These are phyloP conservation scores for Symbiodinium natans DNA, from an alignment of 73 alveolate genomes.

Conservation along the genomic window DNA sequence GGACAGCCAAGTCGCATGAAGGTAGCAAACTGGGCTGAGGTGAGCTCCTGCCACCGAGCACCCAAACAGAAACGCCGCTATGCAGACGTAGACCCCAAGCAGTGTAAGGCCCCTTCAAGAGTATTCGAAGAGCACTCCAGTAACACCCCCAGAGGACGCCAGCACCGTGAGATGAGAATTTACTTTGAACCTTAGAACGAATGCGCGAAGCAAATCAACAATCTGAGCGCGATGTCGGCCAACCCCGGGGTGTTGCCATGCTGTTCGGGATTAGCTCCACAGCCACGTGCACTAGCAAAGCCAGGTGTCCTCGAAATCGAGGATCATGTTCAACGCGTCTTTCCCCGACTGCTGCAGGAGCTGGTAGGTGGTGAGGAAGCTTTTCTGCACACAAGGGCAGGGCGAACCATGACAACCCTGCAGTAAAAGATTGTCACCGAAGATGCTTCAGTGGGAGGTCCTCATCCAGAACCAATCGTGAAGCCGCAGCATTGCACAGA, in stretches of 20 bases:
- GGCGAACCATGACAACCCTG: not conserved
- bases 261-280: not conserved
- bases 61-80: too few relatives aligned
- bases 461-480: not conserved
- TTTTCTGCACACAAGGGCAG: not conserved
- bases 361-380: not conserved
- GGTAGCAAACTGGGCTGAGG: not conserved
- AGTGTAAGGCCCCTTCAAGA: too few relatives aligned
- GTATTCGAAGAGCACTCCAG: too few relatives aligned
- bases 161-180: too few relatives aligned
- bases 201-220: too few relatives aligned
- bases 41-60: not conserved
- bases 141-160: too few relatives aligned
- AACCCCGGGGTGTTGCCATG: too few relatives aligned
- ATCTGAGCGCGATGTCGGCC: too few relatives aligned
- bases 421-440: too few relatives aligned
- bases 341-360: not conserved
- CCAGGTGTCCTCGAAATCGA: not conserved
- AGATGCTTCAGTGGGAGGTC: too few relatives aligned
- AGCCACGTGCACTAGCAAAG: not conserved
- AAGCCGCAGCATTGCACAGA: not conserved
- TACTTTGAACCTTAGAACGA: too few relatives aligned
- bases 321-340: not conserved
- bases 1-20: not conserved
- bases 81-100: too few relatives aligned